Conservation (phyloP, 352 stramenopile genomes). For the Phytopythium mirpurense region DNA sequence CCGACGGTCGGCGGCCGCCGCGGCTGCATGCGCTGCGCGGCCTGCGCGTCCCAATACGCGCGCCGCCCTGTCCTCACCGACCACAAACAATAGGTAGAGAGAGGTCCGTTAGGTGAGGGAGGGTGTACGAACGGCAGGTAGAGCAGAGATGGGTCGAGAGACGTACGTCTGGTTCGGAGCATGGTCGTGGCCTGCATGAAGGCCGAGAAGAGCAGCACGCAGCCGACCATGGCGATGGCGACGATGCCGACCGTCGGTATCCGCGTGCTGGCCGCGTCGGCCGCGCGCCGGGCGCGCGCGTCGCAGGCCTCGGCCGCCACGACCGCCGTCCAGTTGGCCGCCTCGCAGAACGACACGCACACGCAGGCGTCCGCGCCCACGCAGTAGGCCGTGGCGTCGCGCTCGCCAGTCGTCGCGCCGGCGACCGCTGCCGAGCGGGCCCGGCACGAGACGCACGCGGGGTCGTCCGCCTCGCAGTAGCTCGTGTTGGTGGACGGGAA, state of each 20-base stretch:
- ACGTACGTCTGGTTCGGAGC: conserved; percentile 24
- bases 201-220: conserved; percentile 20
- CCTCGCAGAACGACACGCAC: conserved; percentile 53
- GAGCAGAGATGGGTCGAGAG: background rate
- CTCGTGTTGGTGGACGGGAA: conserved; percentile 57
- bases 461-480: conserved; percentile 41
- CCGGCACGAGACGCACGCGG: conserved; percentile 20
- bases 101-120: no score
- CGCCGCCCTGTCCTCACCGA: conserved; percentile 11
- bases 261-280: conserved; percentile 8
- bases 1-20: conserved; percentile 16
- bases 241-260: conserved; percentile 22
- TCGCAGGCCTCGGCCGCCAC: conserved; percentile 40
- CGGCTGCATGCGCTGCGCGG: conserved; percentile 14
- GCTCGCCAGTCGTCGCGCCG: conserved; percentile 16
- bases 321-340: conserved; percentile 25
- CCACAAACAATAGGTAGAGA: no score
- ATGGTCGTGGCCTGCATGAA: conserved; percentile 25
- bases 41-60: conserved; percentile 14
- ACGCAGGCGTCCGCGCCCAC: conserved; percentile 37
- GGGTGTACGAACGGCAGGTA: no score
- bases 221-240: conserved; percentile 22
- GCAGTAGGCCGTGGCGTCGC: conserved; percentile 34
- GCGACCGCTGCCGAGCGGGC: conserved; percentile 15
- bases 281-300: conserved; percentile 6